Evolutionary conservation across 179 eudicot genomes (phyloP).

Genomic region (Dionaea muscipula): DNA sequence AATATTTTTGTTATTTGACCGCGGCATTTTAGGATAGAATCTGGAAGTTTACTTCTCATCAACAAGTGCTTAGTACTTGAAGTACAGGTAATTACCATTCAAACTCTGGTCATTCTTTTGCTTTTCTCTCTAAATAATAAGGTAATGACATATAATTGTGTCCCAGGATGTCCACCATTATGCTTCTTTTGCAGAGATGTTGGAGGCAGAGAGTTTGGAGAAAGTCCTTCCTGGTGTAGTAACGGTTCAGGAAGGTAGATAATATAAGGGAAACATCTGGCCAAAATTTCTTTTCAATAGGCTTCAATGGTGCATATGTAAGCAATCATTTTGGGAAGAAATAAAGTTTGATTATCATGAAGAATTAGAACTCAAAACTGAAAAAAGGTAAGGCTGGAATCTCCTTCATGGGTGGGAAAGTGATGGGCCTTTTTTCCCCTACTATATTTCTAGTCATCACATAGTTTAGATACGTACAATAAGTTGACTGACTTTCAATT

Average conservation of each 20-base stretch:
- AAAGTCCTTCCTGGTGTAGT: slow-evolving; percentile 69
- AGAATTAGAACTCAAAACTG: not conserved
- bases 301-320: not conserved
- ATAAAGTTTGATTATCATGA: not conserved
- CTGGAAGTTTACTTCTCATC: slow-evolving; percentile 57
- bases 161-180: slow-evolving; percentile 51
- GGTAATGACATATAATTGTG: slow-evolving; percentile 5
- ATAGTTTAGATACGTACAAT: too few relatives aligned
- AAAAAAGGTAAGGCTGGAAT: too few relatives aligned
- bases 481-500: too few relatives aligned
- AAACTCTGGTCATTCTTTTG: not conserved
- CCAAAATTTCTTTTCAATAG: not conserved
- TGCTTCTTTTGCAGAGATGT: slow-evolving; percentile 69
- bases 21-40: slow-evolving; percentile 46
- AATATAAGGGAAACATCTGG: not conserved
- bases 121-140: not conserved
- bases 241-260: slow-evolving; percentile 59
- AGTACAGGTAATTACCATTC: slow-evolving; percentile 46
- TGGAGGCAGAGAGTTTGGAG: slow-evolving; percentile 50
- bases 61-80: slow-evolving; percentile 65
- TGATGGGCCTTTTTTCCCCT: too few relatives aligned
- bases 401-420: too few relatives aligned
- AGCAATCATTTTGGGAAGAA: too few relatives aligned
- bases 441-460: too few relatives aligned
- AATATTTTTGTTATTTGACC: too few relatives aligned